A percentile compares a stretch with the other conserved stretches of the same genome.
Conservation (phyloP, 139 green algal genomes). For the Closterium sp. region DNA sequence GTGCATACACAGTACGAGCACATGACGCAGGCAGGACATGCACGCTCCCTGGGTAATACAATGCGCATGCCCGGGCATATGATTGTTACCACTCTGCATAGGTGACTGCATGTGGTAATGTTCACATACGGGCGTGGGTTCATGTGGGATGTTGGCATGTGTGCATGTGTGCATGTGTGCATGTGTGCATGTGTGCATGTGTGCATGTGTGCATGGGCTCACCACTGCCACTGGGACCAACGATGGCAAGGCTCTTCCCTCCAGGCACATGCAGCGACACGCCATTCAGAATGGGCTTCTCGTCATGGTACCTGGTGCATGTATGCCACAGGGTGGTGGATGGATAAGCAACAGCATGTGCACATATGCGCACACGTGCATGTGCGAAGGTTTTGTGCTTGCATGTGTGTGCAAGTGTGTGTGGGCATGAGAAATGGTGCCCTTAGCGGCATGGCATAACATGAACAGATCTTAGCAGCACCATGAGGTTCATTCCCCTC, state of each 20-base stretch:
- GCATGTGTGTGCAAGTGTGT: too few species aligned
- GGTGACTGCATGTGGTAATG: too few species aligned
- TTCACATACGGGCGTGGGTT: neutral
- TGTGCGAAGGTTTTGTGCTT: too few species aligned
- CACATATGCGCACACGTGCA: too few species aligned
- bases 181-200: neutral
- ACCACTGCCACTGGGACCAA: conserved; percentile 83
- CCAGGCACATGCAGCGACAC: conserved; percentile 72
- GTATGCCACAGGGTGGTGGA: neutral
- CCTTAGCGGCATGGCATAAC: too few species aligned
- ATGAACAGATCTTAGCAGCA: too few species aligned
- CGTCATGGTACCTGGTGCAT: neutral
- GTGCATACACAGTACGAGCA: neutral
- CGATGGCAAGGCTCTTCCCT: conserved; percentile 82
- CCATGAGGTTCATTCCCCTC: too few species aligned
- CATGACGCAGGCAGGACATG: neutral
- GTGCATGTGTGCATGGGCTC: conserved; percentile 64
- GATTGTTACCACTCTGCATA: too few species aligned
- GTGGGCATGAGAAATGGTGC: too few species aligned
- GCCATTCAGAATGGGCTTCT: conserved; percentile 52
- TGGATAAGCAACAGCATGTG: too few species aligned
- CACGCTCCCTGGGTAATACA: neutral
- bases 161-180: neutral
- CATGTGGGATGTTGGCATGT: neutral
- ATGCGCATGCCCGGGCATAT: too few species aligned